phyloP scores from a whole-genome alignment of 208 protist genomes.

The Trypanosoma avium region DNA sequence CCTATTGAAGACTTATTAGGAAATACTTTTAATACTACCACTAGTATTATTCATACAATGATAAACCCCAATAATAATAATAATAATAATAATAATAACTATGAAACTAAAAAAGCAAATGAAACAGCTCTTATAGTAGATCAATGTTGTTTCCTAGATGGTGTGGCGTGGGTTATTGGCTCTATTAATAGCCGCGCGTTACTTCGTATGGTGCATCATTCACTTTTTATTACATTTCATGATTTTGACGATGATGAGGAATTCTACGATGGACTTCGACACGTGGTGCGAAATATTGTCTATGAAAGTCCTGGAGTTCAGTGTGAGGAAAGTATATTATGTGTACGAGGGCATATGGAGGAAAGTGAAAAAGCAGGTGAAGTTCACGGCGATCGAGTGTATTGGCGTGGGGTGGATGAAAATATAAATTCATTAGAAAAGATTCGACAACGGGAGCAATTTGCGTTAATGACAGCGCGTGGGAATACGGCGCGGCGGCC shows the following conservation, averaged over 20 bases:
- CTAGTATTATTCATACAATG: constrained; percentile 10
- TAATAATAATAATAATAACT: constrained; percentile 3
- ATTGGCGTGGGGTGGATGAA: constrained; percentile 42
- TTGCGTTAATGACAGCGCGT: constrained; percentile 28
- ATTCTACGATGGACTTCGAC: constrained; percentile 69
- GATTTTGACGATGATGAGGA: constrained; percentile 36
- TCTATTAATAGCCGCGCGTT: constrained; percentile 46
- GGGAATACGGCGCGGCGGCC: constrained; percentile 5
- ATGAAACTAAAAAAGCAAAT: constrained; percentile 7
- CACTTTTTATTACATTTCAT: constrained; percentile 79
- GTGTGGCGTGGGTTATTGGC: constrained; percentile 27
- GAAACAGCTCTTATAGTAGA: constrained; percentile 13
- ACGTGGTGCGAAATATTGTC: constrained; percentile 52
- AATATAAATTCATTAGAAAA: constrained; percentile 65
- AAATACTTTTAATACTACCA: background rate
- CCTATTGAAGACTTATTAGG: constrained; percentile 7
- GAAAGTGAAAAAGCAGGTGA: constrained; percentile 22
- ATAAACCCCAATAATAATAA: background rate
- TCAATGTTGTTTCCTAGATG: constrained; percentile 32
- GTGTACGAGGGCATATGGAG: constrained; percentile 22
- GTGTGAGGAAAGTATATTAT: constrained; percentile 68
- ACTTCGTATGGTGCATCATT: constrained; percentile 75
- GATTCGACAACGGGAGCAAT: constrained; percentile 37
- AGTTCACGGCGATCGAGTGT: constrained; percentile 20
- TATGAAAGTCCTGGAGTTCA: constrained; percentile 60